Evolutionary conservation across 176 grass and related monocot genomes (phyloP), one percentile per base, ranked within the genome.

Genomic region (Tuctoria greenei): DNA sequence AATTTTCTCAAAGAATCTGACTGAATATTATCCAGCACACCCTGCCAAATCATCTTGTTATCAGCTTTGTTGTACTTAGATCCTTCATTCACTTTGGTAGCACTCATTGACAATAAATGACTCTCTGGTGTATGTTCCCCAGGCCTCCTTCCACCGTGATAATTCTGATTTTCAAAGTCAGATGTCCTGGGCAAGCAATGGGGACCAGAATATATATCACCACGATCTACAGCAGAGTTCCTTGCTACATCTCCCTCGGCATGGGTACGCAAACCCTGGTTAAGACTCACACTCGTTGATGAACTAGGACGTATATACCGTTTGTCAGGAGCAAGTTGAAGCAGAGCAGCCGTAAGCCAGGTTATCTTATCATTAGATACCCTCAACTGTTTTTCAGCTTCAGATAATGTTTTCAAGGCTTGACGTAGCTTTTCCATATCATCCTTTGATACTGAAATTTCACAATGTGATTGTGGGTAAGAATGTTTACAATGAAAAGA

Each of bases 331-430:
- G 91, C 95, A 88, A 99, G 86, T 82, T 99, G 91, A 79, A 99
- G 91, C 21, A 99, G 82, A 83, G 95, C 88, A 90, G 91, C 95
- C 55, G 95, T 92, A 82, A 99, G 83, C 95, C 95, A 99, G 42
- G 91, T 99, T 74, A 92, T 87, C 73, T 95, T 99, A 64, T 95
- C 95, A 73, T 88, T 94, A 10, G 95, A 99, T n/a, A 87, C 82
- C 78, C 95, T 92, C 79, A 99, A 66, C 81, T 99, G 95, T 79
- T 99, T 99, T 82, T 99, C 95, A 73, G 91, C 89, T 78, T 94
- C 91, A 21, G 91, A 99, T 17, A 99, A 82, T 34, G 83, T 87
- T 83, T 84, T 99, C 66, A 99, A 90, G 47, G 91, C 91, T 64
- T 95, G 89, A 0, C 95, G 84, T 56, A 99, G 69, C 78, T 89